Evolutionary conservation across 305 asterid genomes (phyloP).

Genomic region (Plantago lanceolata): DNA sequence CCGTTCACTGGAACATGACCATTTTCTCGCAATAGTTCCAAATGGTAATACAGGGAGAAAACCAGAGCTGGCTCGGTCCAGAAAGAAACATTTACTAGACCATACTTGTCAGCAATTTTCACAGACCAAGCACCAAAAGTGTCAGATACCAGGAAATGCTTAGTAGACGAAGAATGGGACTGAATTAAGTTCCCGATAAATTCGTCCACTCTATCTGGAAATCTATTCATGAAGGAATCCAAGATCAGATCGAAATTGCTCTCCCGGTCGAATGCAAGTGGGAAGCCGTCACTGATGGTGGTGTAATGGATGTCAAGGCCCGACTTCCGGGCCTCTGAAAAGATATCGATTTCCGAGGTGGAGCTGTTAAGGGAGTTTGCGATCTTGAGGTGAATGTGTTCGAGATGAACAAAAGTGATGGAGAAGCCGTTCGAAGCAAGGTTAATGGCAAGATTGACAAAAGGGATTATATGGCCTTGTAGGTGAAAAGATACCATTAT

Average conservation of each 20-base stretch:
- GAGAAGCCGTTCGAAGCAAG: constrained; percentile 54
- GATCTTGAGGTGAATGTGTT: constrained; percentile 49
- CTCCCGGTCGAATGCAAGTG: constrained; percentile 35
- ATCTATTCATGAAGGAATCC: constrained; percentile 22
- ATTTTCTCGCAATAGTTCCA: constrained; percentile 36
- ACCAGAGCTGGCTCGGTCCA: constrained; percentile 66
- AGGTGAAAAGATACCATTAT: constrained; percentile 37
- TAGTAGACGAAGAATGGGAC: constrained; percentile 13
- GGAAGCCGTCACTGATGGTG: constrained; percentile 51
- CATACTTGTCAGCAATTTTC: constrained; percentile 39
- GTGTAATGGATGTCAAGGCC: constrained; percentile 56
- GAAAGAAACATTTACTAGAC: constrained; percentile 49
- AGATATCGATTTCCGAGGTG: constrained; percentile 27
- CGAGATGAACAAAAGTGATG: constrained; percentile 51
- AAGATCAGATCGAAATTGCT: constrained; percentile 23
- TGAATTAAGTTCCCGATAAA: constrained; percentile 29
- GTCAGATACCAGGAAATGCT: constrained; percentile 45
- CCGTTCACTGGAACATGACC: constrained; percentile 37
- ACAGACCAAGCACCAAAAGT: constrained; percentile 43
- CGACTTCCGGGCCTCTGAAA: constrained; percentile 38
- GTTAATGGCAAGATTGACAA: constrained; percentile 40
- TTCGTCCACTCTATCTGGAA: constrained; percentile 48
- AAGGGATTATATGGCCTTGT: constrained; percentile 44
- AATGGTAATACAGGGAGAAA: constrained; percentile 44
- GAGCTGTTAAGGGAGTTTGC: constrained; percentile 31